Evolutionary conservation across 345 rosid genomes (phyloP), one percentile per base, ranked within the genome.

Genomic region (Microcos paniculata): DNA sequence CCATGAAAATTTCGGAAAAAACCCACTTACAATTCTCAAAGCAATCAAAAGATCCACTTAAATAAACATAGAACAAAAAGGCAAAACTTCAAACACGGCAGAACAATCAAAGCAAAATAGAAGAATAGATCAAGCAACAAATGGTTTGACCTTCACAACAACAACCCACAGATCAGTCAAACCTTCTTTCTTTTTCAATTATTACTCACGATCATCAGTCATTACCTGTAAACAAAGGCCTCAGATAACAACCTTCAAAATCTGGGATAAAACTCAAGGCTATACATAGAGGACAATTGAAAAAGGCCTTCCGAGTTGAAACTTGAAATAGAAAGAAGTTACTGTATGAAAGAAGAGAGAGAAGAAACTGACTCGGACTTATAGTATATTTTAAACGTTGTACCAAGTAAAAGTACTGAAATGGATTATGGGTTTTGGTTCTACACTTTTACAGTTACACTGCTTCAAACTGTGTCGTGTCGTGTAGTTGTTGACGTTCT

Each of bases 151-250:
- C 19, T 33, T 61, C 16, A 42, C 33, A 26, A 10, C 75, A 57
- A 48, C 66, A 58, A 19, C 66, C 4, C 46, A 61, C 26, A 73
- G 68, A 61, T 45, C 15, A 21, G 19, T 18, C 18, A 31, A 48
- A 62, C 8, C 3, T 55, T 55, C 23, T 19, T 3, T 0, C 6
- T 35, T 35, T 35, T 35, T 35, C 4, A 35, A 2, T 16, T 26
- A 19, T 13, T 49, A 49, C 51, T 51, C 19, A 49, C 8, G 31
- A 70, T 70, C 46, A 33, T 52, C 6, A 31, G 8, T 30, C 5
- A 31, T 70, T 68, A 70, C 61, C 73, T 70, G 73, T 52, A 5
- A 70, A 70, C 28, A n/a, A n/a, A 51, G n/a, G 42, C 46, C 56
- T 23, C 31, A 49, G 28, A 12, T 26, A 48, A 46, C 28, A 55